These are phyloP conservation scores for Russula griseocarnosa DNA, from an alignment of 768 basidiomycete genomes.

Conservation along the genomic window DNA sequence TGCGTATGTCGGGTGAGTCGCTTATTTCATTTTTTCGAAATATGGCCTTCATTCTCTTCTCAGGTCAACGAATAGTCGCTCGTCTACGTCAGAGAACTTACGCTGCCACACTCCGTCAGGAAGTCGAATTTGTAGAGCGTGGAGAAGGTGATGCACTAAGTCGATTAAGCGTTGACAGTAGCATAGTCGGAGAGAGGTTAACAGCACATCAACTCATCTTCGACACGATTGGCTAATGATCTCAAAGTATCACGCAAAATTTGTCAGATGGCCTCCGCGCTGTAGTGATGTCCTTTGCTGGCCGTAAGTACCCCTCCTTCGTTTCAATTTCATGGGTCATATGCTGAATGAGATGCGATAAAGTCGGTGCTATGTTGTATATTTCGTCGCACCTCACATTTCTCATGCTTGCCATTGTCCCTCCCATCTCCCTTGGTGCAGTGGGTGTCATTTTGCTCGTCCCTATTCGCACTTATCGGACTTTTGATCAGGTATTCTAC, in stretches of 20 bases:
- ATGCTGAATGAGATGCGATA: background rate
- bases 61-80: slow-evolving; percentile 86
- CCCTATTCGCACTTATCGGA: slow-evolving; percentile 18
- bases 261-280: slow-evolving; percentile 79
- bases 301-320: slow-evolving; percentile 51
- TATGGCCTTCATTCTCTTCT: slow-evolving; percentile 24
- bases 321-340: background rate
- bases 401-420: slow-evolving; percentile 90
- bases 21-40: background rate
- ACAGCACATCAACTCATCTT: background rate
- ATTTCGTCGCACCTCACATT: slow-evolving; percentile 83
- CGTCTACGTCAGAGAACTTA: slow-evolving; percentile 80
- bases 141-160: slow-evolving; percentile 94
- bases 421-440: slow-evolving; percentile 81
- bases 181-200: slow-evolving; percentile 89
- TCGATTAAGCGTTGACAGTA: slow-evolving; percentile 84
- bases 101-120: slow-evolving; percentile 77
- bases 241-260: slow-evolving; percentile 64
- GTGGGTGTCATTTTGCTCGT: slow-evolving; percentile 41
- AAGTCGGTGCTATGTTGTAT: slow-evolving; percentile 94
- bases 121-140: slow-evolving; percentile 88
- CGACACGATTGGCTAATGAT: slow-evolving; percentile 2
- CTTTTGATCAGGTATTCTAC: slow-evolving; percentile 74
- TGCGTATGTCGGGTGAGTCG: slow-evolving; percentile 73
- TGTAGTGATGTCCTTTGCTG: slow-evolving; percentile 89